These are phyloP conservation scores for Filobasidium uniguttulatum DNA, from an alignment of 1,284 basidiomycete species.

Conservation along the genomic window DNA sequence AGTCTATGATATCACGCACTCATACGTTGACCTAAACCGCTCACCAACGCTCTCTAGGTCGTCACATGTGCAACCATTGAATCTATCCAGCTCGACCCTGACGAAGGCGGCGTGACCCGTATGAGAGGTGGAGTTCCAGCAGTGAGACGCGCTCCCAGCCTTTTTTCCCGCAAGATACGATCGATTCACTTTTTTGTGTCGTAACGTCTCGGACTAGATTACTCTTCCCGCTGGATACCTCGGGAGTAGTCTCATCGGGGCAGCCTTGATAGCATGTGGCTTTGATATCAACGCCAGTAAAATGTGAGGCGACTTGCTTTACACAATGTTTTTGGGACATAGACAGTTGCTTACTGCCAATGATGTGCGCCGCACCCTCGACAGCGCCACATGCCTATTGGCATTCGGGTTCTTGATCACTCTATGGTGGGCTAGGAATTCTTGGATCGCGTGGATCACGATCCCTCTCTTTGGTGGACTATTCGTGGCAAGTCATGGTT, in stretches of 20 bases:
- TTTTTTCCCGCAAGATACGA: neutral
- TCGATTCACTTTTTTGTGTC: neutral
- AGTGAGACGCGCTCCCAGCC: constrained; percentile 53
- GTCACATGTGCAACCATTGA: constrained; percentile 85
- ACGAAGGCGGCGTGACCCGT: constrained; percentile 81
- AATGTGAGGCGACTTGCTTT: constrained; percentile 33
- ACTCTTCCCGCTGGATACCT: constrained; percentile 72
- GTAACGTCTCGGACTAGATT: constrained; percentile 20
- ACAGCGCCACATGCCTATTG: constrained; percentile 51
- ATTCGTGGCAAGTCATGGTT: constrained; percentile 29
- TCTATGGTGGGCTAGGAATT: constrained; percentile 64
- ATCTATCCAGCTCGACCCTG: constrained; percentile 49
- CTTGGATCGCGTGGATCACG: constrained; percentile 43
- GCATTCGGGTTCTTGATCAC: constrained; percentile 82
- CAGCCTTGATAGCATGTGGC: constrained; percentile 74
- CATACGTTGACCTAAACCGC: constrained; percentile 25
- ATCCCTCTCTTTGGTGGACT: constrained; percentile 31
- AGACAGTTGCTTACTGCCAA: neutral
- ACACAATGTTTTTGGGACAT: neutral
- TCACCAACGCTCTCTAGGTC: constrained; percentile 31
- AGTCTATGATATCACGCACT: constrained; percentile 14
- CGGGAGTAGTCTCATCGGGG: constrained; percentile 81
- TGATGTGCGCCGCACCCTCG: neutral
- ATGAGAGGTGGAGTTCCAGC: constrained; percentile 86
- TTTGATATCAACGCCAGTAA: constrained; percentile 91